These are phyloP conservation scores for Pestalotiopsis fici DNA, from an alignment of 2,329 filamentous ascomycete genomes.

Conservation along the genomic window DNA sequence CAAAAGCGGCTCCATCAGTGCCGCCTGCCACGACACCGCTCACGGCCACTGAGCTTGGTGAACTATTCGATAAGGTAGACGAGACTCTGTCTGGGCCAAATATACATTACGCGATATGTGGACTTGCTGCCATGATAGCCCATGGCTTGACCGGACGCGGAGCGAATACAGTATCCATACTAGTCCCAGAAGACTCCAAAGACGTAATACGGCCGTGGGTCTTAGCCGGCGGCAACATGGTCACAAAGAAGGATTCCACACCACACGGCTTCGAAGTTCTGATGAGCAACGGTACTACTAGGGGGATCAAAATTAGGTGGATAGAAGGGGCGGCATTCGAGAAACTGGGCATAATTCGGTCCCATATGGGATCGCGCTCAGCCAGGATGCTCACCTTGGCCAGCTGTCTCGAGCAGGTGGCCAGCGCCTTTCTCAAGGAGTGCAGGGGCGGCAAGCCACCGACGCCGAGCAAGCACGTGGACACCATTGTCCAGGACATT, in stretches of 20 bases:
- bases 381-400: conserved; percentile 23
- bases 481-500: conserved; percentile 20
- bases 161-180: conserved; percentile 37
- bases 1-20: background rate
- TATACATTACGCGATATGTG: conserved; percentile 43
- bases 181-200: conserved; percentile 37
- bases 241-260: background rate
- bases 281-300: conserved; percentile 23
- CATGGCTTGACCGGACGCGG: conserved; percentile 38
- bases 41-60: conserved; percentile 27
- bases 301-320: conserved; percentile 45
- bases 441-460: background rate
- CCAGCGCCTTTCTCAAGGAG: conserved; percentile 19
- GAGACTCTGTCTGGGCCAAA: conserved; percentile 34
- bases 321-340: conserved; percentile 32
- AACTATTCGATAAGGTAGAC: conserved; percentile 41
- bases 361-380: conserved; percentile 11
- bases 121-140: conserved; percentile 43
- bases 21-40: conserved; percentile 20
- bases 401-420: conserved; percentile 26
- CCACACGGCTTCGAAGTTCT: conserved; percentile 23
- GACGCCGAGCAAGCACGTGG: conserved; percentile 3
- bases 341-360: conserved; percentile 18
- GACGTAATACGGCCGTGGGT: conserved; percentile 44
- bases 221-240: background rate